Base-by-base conservation (phyloP, 345 rosid genomes). In the Citrus inodora region DNA sequence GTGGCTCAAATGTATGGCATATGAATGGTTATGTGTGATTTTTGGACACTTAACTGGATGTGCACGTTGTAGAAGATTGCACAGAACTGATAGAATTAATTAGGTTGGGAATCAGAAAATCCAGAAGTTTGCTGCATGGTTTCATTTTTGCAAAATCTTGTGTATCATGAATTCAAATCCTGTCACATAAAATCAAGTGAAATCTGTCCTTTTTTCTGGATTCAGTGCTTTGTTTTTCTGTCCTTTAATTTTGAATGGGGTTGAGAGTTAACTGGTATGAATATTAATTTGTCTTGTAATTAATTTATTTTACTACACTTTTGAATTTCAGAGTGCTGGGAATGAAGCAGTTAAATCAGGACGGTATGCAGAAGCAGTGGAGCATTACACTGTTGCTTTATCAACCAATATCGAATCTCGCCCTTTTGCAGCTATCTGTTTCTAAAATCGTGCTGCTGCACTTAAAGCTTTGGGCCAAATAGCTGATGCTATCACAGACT, bases 391-490 rank as follows among this genome's bases (percentile, higher is more conserved):
- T 70, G 79, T 81, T 78, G 97, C 97, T 60, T 79, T 96, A 82
- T 89, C 94, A 66, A 86, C 87, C 86, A 94, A 84, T 80, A 79
- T 90, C 25, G 94, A 94, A 78, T 96, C 98, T 74, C 91, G 95
- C 24, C 94, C 98, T 72, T 92, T 94, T 83, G 89, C 94, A 71
- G 95, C 99, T 76, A 88, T 96, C 74, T 94, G 97, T 81, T 92
- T 91, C 65, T 90, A 98, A 82, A 94, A 96, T 74, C 92, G 99
- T 76, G 98, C 98, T 76, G 99, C 99, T 77, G 97, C 98, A 56
- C 83, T 89, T 83, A 95, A 94, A 84, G 98, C 95, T 51, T 81
- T 90, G 79, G 93, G 89, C 75, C 98, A 92, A 76, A 85, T 96
- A 85, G 81, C 91, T 10, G 98, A 94, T 85, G 99, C 99, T 51